Evolutionary conservation across 2,329 filamentous ascomycete species (phyloP).

Genomic region (Aspergillus luchuensis): DNA sequence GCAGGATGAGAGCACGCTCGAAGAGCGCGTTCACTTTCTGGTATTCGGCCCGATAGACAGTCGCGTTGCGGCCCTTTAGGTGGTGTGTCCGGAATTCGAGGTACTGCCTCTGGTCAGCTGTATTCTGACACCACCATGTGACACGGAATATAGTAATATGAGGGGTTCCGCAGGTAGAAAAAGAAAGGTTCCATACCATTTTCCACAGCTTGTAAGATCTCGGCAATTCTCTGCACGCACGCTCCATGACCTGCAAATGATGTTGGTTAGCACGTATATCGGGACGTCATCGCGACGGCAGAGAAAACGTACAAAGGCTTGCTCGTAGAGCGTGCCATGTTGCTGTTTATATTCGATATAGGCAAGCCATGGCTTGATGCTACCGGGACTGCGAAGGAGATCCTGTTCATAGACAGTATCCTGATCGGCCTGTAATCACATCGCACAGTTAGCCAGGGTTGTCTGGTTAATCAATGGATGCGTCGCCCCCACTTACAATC

Average conservation of each 20-base stretch:
- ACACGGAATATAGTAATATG: slow-evolving; percentile 21
- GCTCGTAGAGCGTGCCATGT: slow-evolving; percentile 81
- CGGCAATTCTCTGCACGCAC: slow-evolving; percentile 85
- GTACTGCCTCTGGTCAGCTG: slow-evolving; percentile 60
- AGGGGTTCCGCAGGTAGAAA: slow-evolving; percentile 8
- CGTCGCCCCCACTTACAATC: slow-evolving; percentile 40
- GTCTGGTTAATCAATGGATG: slow-evolving; percentile 16
- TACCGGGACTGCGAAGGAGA: slow-evolving; percentile 79
- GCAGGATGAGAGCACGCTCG: slow-evolving; percentile 84
- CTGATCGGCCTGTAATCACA: slow-evolving; percentile 68
- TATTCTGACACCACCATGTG: slow-evolving; percentile 5
- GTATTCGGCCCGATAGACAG: slow-evolving; percentile 76
- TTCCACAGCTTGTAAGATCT: slow-evolving; percentile 99
- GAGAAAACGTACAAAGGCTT: slow-evolving; percentile 64
- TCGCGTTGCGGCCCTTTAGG: slow-evolving; percentile 78
- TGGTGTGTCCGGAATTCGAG: slow-evolving; percentile 81
- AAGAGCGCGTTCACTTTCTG: slow-evolving; percentile 94
- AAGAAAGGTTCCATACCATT: slow-evolving; percentile 59
- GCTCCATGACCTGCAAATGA: slow-evolving; percentile 68
- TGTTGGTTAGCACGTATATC: slow-evolving; percentile 12
- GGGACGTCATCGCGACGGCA: background rate
- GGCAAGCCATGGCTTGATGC: slow-evolving; percentile 89
- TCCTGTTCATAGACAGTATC: slow-evolving; percentile 97
- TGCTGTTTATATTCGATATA: slow-evolving; percentile 90
- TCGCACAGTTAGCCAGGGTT: slow-evolving; percentile 36